Percentiles rank a stretch among this genome's conserved stretches.
These are phyloP conservation scores for Exserohilum turcica DNA, from an alignment of 2,329 filamentous ascomycete genomes.

Conservation along the genomic window DNA sequence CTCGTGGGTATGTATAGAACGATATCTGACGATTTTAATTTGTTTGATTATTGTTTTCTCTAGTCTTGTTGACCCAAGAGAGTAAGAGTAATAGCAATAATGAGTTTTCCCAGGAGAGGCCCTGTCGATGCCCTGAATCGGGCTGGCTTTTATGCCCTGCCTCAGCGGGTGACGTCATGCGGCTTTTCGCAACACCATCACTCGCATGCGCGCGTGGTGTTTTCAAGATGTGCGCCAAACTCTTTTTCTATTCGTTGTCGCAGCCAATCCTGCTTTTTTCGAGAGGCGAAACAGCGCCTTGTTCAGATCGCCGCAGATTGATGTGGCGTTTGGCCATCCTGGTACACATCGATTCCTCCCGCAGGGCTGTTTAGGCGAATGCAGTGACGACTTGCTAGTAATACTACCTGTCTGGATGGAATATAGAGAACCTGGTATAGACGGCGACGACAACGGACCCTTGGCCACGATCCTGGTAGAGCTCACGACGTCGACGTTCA, in stretches of 20 bases:
- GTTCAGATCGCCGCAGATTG: neutral
- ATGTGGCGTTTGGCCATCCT: neutral
- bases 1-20: too few relatives aligned
- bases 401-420: neutral
- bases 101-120: constrained; percentile 5
- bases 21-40: too few relatives aligned
- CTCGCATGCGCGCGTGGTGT: constrained; percentile 7
- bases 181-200: constrained; percentile 7
- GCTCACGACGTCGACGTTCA: neutral
- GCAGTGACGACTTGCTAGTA: neutral
- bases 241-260: too few relatives aligned
- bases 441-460: neutral
- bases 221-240: constrained; percentile 8
- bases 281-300: neutral
- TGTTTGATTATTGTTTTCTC: too few relatives aligned
- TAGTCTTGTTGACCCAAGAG: too few relatives aligned
- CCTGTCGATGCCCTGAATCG: constrained; percentile 3
- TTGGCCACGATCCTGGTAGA: neutral
- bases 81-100: too few relatives aligned
- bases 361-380: neutral
- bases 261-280: neutral
- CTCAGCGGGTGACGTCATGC: constrained; percentile 15
- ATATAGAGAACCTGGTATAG: neutral
- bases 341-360: neutral
- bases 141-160: constrained; percentile 13